Conservation (phyloP, 805 yeast genomes). For the Saccharomycodes ludwigii region DNA sequence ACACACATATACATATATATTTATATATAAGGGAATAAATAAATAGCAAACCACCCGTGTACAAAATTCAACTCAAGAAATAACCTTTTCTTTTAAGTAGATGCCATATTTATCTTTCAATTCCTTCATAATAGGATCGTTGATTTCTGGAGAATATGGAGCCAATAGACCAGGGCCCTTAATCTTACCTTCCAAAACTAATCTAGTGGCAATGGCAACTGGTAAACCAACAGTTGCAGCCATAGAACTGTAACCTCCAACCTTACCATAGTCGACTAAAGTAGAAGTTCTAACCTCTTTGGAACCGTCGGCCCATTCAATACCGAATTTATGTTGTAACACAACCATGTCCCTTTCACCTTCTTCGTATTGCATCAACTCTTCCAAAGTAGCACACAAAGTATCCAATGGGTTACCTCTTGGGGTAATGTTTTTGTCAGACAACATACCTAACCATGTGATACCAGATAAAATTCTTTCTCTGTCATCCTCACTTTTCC, state of each 20-base stretch:
- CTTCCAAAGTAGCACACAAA: slow-evolving; percentile 90
- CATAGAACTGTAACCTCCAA: slow-evolving; percentile 92
- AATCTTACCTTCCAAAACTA: slow-evolving; percentile 72
- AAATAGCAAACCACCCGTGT: background rate
- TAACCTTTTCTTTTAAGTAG: slow-evolving; percentile 77
- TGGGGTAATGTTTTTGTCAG: slow-evolving; percentile 64
- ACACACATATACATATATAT: background rate
- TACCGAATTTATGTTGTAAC: slow-evolving; percentile 95
- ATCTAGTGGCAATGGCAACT: slow-evolving; percentile 87
- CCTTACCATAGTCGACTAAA: slow-evolving; percentile 80
- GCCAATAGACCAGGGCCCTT: slow-evolving; percentile 78
- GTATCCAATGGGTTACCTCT: slow-evolving; percentile 94
- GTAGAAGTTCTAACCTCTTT: slow-evolving; percentile 92
- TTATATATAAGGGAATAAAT: background rate
- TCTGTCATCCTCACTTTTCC: slow-evolving; percentile 73
- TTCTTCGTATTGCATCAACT: slow-evolving; percentile 88
- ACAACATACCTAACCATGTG: slow-evolving; percentile 89
- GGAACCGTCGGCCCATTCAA: slow-evolving; percentile 89
- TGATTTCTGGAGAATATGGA: slow-evolving; percentile 83
- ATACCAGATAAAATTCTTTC: slow-evolving; percentile 80
- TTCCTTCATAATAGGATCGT: slow-evolving; percentile 81
- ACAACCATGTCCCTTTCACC: slow-evolving; percentile 93
- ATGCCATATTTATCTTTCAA: slow-evolving; percentile 85
- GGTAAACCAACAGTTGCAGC: slow-evolving; percentile 98
- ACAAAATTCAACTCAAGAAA: slow-evolving; percentile 19